These are phyloP conservation scores for Globisporangium solare DNA, from an alignment of 352 stramenopile species.

Conservation along the genomic window DNA sequence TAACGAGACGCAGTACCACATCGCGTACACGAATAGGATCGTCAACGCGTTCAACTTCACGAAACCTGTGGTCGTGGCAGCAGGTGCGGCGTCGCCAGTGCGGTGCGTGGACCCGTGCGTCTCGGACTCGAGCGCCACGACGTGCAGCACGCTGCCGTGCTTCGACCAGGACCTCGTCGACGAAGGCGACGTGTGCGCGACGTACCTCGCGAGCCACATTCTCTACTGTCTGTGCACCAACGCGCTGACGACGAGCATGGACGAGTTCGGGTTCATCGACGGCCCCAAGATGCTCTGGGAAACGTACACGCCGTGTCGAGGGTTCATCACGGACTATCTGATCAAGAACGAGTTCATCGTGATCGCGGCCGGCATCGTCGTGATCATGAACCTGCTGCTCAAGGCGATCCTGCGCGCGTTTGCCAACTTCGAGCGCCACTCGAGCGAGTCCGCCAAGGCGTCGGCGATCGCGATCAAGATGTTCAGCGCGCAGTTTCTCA, in stretches of 20 bases:
- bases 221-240: constrained; percentile 73
- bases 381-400: constrained; percentile 74
- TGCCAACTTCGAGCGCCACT: constrained; percentile 64
- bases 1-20: constrained; percentile 37
- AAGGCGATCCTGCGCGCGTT: constrained; percentile 67
- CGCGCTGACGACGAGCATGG: constrained; percentile 42
- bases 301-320: constrained; percentile 43
- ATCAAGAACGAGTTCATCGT: constrained; percentile 67
- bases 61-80: constrained; percentile 3
- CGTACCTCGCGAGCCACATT: constrained; percentile 54
- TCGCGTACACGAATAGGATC: constrained; percentile 65
- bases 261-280: constrained; percentile 37
- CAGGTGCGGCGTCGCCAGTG: constrained; percentile 12
- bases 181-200: constrained; percentile 40
- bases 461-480: constrained; percentile 73
- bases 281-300: constrained; percentile 55
- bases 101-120: constrained; percentile 61
- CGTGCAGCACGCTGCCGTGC: constrained; percentile 63
- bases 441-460: constrained; percentile 79
- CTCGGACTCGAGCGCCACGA: constrained; percentile 38
- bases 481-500: constrained; percentile 78
- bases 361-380: constrained; percentile 54
- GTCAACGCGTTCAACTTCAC: constrained; percentile 33
- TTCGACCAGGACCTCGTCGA: constrained; percentile 41
- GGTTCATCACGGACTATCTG: constrained; percentile 66